Evolutionary conservation across 1,139 yeast species (phyloP), one percentile per base, ranked within the genome.

Genomic region (Pichia sp.): DNA sequence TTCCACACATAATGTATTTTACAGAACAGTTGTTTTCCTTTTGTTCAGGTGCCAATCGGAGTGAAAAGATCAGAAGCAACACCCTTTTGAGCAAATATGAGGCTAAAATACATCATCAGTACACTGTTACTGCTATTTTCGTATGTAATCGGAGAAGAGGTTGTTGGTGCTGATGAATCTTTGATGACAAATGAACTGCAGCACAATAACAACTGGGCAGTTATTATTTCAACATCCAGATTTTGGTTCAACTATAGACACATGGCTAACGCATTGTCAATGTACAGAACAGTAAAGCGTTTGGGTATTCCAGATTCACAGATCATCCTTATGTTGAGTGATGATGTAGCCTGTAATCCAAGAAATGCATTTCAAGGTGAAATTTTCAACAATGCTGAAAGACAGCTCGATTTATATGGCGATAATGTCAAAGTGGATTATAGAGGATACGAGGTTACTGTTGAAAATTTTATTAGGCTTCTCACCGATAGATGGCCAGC

Each of bases 161-260:
- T n/a, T n/a, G n/a, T n/a, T n/a, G n/a, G n/a, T n/a, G n/a, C n/a
- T n/a, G n/a, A n/a, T n/a, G n/a, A n/a, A n/a, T n/a, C n/a, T n/a
- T n/a, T n/a, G n/a, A n/a, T n/a, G 33, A 31, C 33, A 31, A 31
- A 31, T 31, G 9, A 31, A 31, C 9, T 31, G 33, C 33, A 31
- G 42, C 90, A 83, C 58, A 84, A 94, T 28, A 85, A 85, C 61
- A 85, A 85, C 64, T 85, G 95, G 95, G 98, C 98, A 0, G 97
- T 92, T 4, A 68, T 92, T 44, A 96, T 92, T 33, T 88, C 96
- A 3, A 90, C 98, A 1, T 88, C 97, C 4, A 72, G 97, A 51
- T 92, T 92, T 65, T 92, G 99, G 99, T 92, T 92, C 72, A 92
- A 92, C 64, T 92, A 92, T 62, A 74, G 97, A 62, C 99, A 92